Conservation (phyloP, 176 grass and related monocot species). For the Carex parvula region DNA sequence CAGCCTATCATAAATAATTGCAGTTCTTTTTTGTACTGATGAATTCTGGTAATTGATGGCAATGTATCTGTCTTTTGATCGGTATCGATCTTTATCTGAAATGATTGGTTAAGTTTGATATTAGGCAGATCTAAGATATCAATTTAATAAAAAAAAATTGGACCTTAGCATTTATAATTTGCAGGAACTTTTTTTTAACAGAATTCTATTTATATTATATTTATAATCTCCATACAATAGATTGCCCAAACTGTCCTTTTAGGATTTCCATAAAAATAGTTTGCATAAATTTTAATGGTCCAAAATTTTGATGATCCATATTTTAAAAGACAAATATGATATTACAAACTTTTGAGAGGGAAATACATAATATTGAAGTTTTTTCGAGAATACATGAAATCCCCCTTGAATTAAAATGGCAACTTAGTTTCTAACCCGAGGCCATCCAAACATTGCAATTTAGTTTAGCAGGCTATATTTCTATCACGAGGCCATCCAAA, state of each 20-base stretch:
- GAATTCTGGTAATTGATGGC: background rate
- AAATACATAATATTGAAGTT: too few relatives aligned
- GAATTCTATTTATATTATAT: background rate
- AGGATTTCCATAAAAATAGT: background rate
- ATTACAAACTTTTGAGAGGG: too few relatives aligned
- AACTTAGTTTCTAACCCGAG: too few relatives aligned
- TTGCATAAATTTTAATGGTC: background rate
- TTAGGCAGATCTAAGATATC: background rate
- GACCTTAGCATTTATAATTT: background rate
- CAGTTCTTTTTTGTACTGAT: background rate
- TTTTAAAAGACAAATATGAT: background rate
- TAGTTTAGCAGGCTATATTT: constrained; percentile 40
- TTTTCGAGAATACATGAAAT: too few relatives aligned
- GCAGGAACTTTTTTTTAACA: background rate
- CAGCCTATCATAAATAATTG: background rate
- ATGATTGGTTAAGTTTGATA: background rate
- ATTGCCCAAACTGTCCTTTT: background rate
- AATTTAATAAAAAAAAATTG: background rate
- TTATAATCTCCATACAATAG: background rate
- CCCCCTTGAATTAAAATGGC: too few relatives aligned
- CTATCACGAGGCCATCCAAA: constrained; percentile 77
- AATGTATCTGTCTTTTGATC: background rate
- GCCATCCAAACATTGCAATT: background rate
- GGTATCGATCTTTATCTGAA: background rate
- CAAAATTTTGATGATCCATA: too few relatives aligned